These are phyloP conservation scores for Paraleonurus japonicus DNA, from an alignment of 257 asterid species.

Conservation along the genomic window DNA sequence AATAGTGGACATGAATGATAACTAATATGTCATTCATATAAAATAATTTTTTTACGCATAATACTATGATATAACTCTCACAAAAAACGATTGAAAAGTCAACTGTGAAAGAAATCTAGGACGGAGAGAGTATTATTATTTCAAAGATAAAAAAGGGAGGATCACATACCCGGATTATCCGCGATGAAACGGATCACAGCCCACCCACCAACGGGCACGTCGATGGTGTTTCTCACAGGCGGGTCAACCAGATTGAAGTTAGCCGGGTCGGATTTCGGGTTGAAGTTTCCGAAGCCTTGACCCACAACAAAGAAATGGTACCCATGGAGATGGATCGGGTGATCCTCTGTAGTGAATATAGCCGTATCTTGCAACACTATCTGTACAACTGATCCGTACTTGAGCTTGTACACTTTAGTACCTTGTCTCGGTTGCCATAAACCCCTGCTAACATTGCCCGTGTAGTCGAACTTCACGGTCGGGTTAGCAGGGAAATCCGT, in stretches of 20 bases:
- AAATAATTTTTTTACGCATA: no score
- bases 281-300: constrained; percentile 59
- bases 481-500: constrained; percentile 59
- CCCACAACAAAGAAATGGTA: constrained; percentile 64
- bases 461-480: constrained; percentile 50
- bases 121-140: no score
- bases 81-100: no score
- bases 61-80: no score
- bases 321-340: constrained; percentile 70
- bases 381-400: constrained; percentile 55
- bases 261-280: constrained; percentile 40
- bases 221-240: constrained; percentile 60
- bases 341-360: constrained; percentile 58
- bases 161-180: constrained; percentile 76
- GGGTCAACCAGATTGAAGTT: constrained; percentile 62
- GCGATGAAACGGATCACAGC: constrained; percentile 64
- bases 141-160: no score
- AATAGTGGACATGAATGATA: no score
- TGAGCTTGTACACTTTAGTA: constrained; percentile 47
- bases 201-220: constrained; percentile 75
- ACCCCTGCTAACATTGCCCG: constrained; percentile 57
- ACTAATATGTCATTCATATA: no score
- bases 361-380: constrained; percentile 66
- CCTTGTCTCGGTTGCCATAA: constrained; percentile 50
- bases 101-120: no score